Percentiles rank a stretch among this genome's conserved stretches.
These are phyloP conservation scores for Penicillium maclennaniae DNA, from an alignment of 495 filamentous ascomycete genomes.

Conservation along the genomic window DNA sequence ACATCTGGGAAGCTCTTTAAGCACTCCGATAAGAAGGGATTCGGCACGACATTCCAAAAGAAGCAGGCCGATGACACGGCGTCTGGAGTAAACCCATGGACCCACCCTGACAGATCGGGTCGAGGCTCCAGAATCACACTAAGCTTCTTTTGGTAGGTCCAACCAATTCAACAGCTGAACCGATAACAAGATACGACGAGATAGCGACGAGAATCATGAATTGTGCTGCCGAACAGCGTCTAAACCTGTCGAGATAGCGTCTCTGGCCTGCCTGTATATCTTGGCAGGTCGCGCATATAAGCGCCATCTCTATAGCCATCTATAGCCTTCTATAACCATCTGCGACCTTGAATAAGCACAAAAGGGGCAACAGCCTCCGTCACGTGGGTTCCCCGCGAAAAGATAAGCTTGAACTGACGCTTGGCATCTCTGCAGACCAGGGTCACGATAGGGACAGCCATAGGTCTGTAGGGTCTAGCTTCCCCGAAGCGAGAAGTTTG, in stretches of 20 bases:
- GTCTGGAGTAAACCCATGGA: constrained; percentile 5
- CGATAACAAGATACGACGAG: neutral
- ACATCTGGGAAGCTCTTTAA: constrained; percentile 22
- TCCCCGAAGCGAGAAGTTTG: constrained; percentile 7
- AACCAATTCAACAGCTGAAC: constrained; percentile 6
- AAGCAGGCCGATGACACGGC: constrained; percentile 9
- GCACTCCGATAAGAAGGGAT: constrained; percentile 8
- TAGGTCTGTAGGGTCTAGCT: constrained; percentile 13
- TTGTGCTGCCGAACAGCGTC: neutral
- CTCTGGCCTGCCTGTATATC: neutral
- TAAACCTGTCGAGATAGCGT: neutral
- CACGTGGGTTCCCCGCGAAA: constrained; percentile 15
- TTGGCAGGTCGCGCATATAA: neutral
- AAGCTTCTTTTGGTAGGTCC: constrained; percentile 22
- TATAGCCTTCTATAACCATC: too few relatives aligned
- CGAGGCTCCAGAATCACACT: constrained; percentile 2
- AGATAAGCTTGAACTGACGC: constrained; percentile 12
- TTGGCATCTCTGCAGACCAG: neutral
- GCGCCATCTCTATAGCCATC: too few relatives aligned
- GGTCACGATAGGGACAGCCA: neutral
- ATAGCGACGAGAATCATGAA: neutral
- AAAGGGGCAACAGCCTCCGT: neutral
- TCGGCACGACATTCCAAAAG: constrained; percentile 23
- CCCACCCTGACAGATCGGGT: constrained; percentile 14
- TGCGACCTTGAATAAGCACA: neutral